Percentiles rank a stretch among this genome's conserved stretches.
These are phyloP conservation scores for Magnaporthiopsis poae DNA, from an alignment of 2,329 filamentous ascomycete species.

Conservation along the genomic window DNA sequence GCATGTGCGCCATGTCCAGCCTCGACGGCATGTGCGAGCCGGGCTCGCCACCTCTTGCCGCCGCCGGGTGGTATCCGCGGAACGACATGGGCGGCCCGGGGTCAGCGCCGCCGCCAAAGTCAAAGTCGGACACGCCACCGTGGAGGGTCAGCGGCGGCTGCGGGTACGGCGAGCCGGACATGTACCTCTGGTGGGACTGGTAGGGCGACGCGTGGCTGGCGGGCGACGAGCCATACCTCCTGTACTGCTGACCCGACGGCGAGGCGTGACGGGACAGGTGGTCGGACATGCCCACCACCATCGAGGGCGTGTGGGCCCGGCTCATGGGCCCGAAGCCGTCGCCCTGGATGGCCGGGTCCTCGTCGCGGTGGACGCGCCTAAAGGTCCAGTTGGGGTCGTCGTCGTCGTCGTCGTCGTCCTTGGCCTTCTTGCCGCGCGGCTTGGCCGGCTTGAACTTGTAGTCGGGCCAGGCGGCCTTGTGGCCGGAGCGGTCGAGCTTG, in stretches of 20 bases:
- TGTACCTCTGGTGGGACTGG: neutral
- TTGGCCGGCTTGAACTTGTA: conserved; percentile 94
- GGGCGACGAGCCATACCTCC: neutral
- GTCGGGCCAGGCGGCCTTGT: conserved; percentile 71
- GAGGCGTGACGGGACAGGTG: neutral
- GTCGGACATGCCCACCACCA: conserved; percentile 8
- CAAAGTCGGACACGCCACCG: neutral
- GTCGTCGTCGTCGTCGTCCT: conserved; percentile 24
- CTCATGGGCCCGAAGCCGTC: conserved; percentile 18
- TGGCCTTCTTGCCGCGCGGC: conserved; percentile 34
- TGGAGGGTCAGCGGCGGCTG: neutral
- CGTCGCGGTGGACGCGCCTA: conserved; percentile 9
- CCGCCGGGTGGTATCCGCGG: neutral
- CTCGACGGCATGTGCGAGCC: neutral
- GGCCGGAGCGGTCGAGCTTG: conserved; percentile 71
- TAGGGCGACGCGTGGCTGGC: conserved; percentile 1
- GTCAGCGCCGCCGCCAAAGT: neutral
- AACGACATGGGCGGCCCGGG: neutral
- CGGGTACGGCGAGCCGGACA: neutral
- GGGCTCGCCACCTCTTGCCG: neutral
- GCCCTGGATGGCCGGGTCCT: conserved; percentile 17
- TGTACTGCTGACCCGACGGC: neutral
- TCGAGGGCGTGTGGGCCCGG: conserved; percentile 15
- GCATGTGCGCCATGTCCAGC: neutral
- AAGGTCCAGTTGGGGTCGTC: conserved; percentile 35